Conservation (phyloP, 208 protist genomes). For the Wallacemonas sp. region DNA sequence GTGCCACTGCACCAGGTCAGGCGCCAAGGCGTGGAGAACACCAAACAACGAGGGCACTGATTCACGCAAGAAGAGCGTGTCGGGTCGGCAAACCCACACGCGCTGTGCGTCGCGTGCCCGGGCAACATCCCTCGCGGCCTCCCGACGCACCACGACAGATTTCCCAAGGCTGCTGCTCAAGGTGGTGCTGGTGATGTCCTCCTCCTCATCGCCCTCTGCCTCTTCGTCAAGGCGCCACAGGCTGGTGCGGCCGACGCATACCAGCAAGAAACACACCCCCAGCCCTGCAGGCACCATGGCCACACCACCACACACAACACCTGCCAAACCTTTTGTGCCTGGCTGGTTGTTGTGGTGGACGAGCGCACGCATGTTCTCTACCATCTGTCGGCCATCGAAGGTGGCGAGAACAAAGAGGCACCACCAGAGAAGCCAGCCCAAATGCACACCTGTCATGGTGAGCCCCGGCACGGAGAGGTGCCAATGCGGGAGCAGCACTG, state of each 20-base stretch:
- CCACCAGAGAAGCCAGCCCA: slow-evolving; percentile 34
- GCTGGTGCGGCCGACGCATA: background rate
- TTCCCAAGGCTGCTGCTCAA: background rate
- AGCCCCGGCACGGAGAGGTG: slow-evolving; percentile 35
- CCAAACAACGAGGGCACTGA: slow-evolving; percentile 21
- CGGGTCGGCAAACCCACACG: slow-evolving; percentile 1
- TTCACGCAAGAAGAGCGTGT: slow-evolving; percentile 3
- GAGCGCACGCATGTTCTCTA: slow-evolving; percentile 21
- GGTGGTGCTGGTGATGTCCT: no score
- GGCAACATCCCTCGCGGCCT: background rate
- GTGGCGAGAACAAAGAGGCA: slow-evolving; percentile 20
- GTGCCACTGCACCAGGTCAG: slow-evolving; percentile 22
- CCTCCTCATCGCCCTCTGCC: background rate
- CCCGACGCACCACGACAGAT: background rate
- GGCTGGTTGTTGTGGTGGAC: background rate
- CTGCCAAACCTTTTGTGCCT: background rate
- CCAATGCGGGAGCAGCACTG: slow-evolving; percentile 32
- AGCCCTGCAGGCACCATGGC: background rate
- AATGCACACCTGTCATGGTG: slow-evolving; percentile 24
- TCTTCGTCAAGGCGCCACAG: background rate
- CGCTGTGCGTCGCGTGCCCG: slow-evolving; percentile 1
- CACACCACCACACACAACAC: background rate
- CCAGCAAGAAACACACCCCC: slow-evolving; percentile 8
- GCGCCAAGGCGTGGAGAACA: slow-evolving; percentile 16
- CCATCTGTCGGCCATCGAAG: slow-evolving; percentile 30